Conservation (phyloP, 768 basidiomycete species). For the Chalciporus piperatus region DNA sequence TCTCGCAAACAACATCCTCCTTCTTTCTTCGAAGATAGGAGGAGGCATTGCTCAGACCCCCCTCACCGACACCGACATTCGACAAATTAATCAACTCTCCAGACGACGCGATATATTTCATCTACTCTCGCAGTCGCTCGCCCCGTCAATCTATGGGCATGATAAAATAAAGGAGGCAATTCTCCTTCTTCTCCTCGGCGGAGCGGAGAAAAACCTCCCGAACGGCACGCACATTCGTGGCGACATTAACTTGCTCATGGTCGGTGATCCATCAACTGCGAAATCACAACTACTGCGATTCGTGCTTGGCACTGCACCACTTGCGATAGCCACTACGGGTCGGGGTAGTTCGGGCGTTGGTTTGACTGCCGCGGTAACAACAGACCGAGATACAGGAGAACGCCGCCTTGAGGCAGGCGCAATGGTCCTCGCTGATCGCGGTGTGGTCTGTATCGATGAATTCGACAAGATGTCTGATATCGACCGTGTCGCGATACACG, state of each 20-base stretch:
- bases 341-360: constrained; percentile 98
- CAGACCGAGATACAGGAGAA: constrained; percentile 97
- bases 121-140: constrained; percentile 90
- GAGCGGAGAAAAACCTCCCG: constrained; percentile 94
- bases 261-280: constrained; percentile 98
- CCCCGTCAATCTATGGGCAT: constrained; percentile 96
- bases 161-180: constrained; percentile 95
- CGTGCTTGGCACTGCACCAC: constrained; percentile 90
- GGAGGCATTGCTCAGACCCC: constrained; percentile 93
- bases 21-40: constrained; percentile 91
- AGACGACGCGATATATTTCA: constrained; percentile 85
- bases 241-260: constrained; percentile 99
- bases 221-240: constrained; percentile 99
- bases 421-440: constrained; percentile 98
- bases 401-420: constrained; percentile 96
- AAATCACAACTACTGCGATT: constrained; percentile 96
- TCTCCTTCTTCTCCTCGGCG: constrained; percentile 89
- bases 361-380: constrained; percentile 97
- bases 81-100: constrained; percentile 90
- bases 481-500: constrained; percentile 98
- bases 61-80: constrained; percentile 91
- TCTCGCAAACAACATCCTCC: constrained; percentile 91
- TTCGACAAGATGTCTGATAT: constrained; percentile 99
- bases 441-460: constrained; percentile 99
- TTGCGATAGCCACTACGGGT: constrained; percentile 98